Evolutionary conservation across 208 protist species (phyloP).

Genomic region (Kentomonas sorsogonicus): DNA sequence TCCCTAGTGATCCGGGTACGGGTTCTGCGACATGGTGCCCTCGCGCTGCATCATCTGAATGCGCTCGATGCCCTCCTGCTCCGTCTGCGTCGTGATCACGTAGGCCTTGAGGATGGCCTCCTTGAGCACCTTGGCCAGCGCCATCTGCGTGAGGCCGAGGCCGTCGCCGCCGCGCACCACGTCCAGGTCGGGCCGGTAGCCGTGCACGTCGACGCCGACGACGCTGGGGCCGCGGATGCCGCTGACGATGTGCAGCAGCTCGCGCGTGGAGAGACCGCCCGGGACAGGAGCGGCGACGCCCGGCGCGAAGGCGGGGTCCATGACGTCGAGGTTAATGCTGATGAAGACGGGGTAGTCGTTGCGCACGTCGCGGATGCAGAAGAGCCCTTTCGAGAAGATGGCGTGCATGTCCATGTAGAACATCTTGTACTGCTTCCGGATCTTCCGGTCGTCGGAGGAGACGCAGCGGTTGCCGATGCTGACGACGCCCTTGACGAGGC

Average conservation of each 20-base stretch:
- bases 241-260: conserved; percentile 73
- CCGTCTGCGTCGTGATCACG: conserved; percentile 72
- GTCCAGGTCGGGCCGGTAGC: conserved; percentile 57
- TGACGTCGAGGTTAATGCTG: conserved; percentile 65
- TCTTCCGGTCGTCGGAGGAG: conserved; percentile 48
- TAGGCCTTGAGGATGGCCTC: conserved; percentile 69
- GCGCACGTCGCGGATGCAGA: conserved; percentile 80
- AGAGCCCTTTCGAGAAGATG: conserved; percentile 79
- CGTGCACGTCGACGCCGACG: conserved; percentile 73
- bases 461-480: conserved; percentile 74
- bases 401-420: conserved; percentile 87
- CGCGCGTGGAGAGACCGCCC: conserved; percentile 68
- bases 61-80: conserved; percentile 69
- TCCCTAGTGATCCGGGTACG: conserved; percentile 66
- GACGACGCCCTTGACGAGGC: conserved; percentile 67
- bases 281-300: conserved; percentile 43
- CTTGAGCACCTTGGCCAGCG: conserved; percentile 71
- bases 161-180: conserved; percentile 51
- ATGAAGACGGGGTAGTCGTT: conserved; percentile 85
- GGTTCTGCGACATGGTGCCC: conserved; percentile 72
- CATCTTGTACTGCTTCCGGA: conserved; percentile 72
- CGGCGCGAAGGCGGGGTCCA: conserved; percentile 77
- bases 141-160: conserved; percentile 69
- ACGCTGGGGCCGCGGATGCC: conserved; percentile 74
- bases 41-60: conserved; percentile 82